These are phyloP conservation scores for Coccomyxa sp. DNA, from an alignment of 139 green algal species.

Conservation along the genomic window DNA sequence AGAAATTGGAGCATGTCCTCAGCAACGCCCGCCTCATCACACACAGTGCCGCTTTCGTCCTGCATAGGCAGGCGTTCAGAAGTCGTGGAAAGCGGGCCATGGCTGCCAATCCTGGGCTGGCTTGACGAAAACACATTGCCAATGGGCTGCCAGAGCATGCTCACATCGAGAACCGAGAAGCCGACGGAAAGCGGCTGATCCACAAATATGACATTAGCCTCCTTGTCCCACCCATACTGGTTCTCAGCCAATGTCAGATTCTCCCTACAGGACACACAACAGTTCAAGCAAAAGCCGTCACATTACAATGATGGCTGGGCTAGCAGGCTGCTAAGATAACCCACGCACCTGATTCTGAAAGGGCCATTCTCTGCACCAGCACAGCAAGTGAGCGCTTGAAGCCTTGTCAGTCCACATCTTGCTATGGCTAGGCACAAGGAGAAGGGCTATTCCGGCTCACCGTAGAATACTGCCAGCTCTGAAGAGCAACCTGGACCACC, in stretches of 20 bases:
- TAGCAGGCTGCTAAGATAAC: no score
- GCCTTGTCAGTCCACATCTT: slow-evolving; percentile 3
- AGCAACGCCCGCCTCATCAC: slow-evolving; percentile 67
- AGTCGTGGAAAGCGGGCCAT: not conserved
- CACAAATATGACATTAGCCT: slow-evolving; percentile 64
- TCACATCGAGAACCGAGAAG: slow-evolving; percentile 16
- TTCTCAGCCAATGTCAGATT: slow-evolving; percentile 61
- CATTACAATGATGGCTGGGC: no score
- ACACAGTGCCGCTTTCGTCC: slow-evolving; percentile 34
- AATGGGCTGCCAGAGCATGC: slow-evolving; percentile 89
- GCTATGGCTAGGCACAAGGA: not conserved
- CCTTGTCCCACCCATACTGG: slow-evolving; percentile 68
- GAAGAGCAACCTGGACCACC: slow-evolving; percentile 90
- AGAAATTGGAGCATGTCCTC: slow-evolving; percentile 96
- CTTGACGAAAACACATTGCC: slow-evolving; percentile 90
- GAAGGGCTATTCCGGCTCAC: not conserved
- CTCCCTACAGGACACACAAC: no score
- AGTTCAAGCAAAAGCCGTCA: no score
- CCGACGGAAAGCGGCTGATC: slow-evolving; percentile 17
- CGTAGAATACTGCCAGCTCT: slow-evolving; percentile 87
- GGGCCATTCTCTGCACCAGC: slow-evolving; percentile 68
- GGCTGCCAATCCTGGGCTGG: slow-evolving; percentile 19
- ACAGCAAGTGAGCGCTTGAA: not conserved
- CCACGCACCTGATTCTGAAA: slow-evolving; percentile 77
- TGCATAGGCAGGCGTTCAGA: not conserved